These are phyloP conservation scores for Colletotrichum sp. DNA, from an alignment of 2,329 filamentous ascomycete genomes.

Conservation along the genomic window DNA sequence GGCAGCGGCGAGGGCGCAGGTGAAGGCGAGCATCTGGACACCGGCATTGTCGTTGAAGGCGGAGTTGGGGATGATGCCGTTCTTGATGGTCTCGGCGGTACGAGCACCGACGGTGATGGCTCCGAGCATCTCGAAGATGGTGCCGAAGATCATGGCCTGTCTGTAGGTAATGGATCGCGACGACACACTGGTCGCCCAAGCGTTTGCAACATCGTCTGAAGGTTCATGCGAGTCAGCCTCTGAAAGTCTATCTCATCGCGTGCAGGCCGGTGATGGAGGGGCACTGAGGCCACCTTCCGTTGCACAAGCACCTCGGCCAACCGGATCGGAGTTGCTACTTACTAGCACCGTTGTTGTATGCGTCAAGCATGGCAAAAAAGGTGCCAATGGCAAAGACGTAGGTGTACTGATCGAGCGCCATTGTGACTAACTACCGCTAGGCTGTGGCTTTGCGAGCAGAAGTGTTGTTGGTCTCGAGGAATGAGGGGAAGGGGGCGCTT, in stretches of 20 bases:
- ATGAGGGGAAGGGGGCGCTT: neutral
- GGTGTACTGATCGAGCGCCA: constrained; percentile 66
- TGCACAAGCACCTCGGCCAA: neutral
- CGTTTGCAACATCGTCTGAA: constrained; percentile 81
- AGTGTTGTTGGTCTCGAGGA: neutral
- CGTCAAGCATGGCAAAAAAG: constrained; percentile 76
- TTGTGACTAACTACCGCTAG: constrained; percentile 39
- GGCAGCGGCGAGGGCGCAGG: constrained; percentile 67
- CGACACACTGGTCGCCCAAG: constrained; percentile 82
- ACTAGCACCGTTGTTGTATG: constrained; percentile 82
- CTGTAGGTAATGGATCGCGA: constrained; percentile 77
- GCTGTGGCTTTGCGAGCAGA: constrained; percentile 10
- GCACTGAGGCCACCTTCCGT: neutral
- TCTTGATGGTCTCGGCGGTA: constrained; percentile 81
- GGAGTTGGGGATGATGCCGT: constrained; percentile 69
- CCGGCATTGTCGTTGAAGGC: constrained; percentile 66
- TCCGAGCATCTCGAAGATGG: constrained; percentile 72
- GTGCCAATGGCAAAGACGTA: constrained; percentile 81
- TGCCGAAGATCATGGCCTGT: constrained; percentile 71
- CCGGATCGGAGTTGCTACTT: constrained; percentile 38
- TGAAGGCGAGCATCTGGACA: constrained; percentile 73
- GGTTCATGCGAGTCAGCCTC: neutral
- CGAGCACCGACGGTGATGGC: constrained; percentile 71
- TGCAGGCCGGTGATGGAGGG: neutral
- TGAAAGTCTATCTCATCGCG: neutral